A percentile compares a stretch with the other conserved stretches of the same genome.
Conservation (phyloP, 2,329 filamentous ascomycete genomes). For the Diplodia intermedia region DNA sequence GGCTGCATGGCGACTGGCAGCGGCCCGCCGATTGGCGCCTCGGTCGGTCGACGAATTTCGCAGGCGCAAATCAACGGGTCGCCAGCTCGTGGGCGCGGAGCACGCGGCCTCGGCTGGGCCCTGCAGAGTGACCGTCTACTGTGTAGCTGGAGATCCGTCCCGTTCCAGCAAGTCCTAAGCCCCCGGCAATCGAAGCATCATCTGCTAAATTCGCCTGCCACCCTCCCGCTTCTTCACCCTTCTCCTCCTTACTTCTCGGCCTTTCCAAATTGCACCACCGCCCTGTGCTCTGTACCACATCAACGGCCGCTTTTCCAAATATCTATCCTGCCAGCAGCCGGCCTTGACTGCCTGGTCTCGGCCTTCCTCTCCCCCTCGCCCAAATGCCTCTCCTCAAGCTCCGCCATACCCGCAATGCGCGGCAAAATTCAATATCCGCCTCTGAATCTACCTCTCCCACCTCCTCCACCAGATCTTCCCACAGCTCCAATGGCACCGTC, state of each 20-base stretch:
- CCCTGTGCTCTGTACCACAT: not conserved
- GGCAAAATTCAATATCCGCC: not conserved
- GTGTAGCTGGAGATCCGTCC: conserved; percentile 22
- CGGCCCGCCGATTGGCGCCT: conserved; percentile 1
- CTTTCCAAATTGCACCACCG: not conserved
- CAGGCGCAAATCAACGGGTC: conserved; percentile 14
- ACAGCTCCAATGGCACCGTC: conserved; percentile 21
- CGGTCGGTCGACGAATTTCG: not conserved
- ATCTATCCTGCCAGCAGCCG: not conserved
- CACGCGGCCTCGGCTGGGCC: conserved; percentile 16
- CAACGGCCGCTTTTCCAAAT: not conserved
- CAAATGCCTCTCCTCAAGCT: conserved; percentile 14
- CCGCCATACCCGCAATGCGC: not conserved
- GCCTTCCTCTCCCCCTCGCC: not conserved
- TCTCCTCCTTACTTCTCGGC: conserved; percentile 9
- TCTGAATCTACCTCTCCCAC: conserved; percentile 24
- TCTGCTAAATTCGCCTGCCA: not conserved
- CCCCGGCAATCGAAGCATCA: not conserved
- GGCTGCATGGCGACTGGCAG: not conserved
- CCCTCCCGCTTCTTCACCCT: not conserved
- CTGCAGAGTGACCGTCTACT: not conserved
- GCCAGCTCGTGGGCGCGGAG: conserved; percentile 4
- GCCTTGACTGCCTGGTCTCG: not conserved
- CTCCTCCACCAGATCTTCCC: conserved; percentile 7
- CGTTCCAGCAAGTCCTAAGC: conserved; percentile 23